A percentile compares a stretch with the other conserved stretches of the same genome.
Evolutionary conservation across 2,329 filamentous ascomycete species (phyloP).

Genomic region (Colletotrichum liaoningense): DNA sequence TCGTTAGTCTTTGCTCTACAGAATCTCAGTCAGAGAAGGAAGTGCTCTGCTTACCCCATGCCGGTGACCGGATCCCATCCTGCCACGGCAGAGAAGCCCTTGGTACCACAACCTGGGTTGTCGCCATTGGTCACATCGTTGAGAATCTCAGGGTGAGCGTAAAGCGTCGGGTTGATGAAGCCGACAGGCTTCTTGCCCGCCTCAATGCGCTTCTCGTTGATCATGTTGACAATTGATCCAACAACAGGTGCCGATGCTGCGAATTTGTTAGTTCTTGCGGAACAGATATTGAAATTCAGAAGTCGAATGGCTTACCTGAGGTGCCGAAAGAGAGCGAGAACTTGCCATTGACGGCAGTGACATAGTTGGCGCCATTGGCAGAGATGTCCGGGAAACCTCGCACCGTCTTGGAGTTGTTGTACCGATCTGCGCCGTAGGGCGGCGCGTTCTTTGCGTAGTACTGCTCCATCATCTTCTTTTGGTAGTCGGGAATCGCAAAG

Average conservation of each 20-base stretch:
- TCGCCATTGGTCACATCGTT: constrained; percentile 43
- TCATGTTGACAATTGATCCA: constrained; percentile 47
- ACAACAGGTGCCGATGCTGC: constrained; percentile 47
- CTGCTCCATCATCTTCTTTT: constrained; percentile 50
- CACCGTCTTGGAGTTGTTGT: constrained; percentile 55
- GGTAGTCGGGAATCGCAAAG: constrained; percentile 60
- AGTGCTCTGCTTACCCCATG: constrained; percentile 21
- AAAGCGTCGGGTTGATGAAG: constrained; percentile 36
- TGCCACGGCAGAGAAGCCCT: constrained; percentile 42
- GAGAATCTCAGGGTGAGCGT: constrained; percentile 44
- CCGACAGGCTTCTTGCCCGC: constrained; percentile 44
- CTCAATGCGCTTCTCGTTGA: constrained; percentile 45
- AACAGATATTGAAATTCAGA: accelerated
- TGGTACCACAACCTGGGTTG: constrained; percentile 47
- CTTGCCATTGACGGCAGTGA: constrained; percentile 54
- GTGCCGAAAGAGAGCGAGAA: constrained; percentile 61
- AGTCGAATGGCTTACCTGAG: constrained; percentile 40
- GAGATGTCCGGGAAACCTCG: constrained; percentile 62
- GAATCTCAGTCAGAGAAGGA: neutral
- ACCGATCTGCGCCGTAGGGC: constrained; percentile 54
- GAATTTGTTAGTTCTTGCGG: neutral
- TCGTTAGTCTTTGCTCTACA: neutral
- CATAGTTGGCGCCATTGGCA: constrained; percentile 56
- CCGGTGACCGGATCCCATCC: constrained; percentile 34
- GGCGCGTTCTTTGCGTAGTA: constrained; percentile 55